Evolutionary conservation across 1,139 yeast genomes (phyloP), one percentile per base, ranked within the genome.

Genomic region (Taphrina deformans): DNA sequence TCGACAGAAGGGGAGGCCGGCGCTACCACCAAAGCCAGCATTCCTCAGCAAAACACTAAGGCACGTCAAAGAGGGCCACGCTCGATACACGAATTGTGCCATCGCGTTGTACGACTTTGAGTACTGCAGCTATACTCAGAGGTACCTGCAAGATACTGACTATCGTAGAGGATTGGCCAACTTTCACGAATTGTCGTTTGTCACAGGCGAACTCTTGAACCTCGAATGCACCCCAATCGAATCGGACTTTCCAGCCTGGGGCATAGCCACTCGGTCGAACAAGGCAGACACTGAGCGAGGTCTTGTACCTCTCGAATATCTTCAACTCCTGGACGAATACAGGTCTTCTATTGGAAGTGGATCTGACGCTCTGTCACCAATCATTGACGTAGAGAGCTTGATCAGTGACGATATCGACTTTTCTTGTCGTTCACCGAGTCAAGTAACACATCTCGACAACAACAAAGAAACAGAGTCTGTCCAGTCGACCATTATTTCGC

Each of bases 161-260:
- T 10, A 9, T 2, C 3, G 10, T 27, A 44, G 48, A 21, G 48
- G 48, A 7, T 21, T 44, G 48, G 27, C 48, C 5, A 9, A 44
- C 9, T 44, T 44, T n/a, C 48, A 44, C 26, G 48, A 44, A n/a
- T n/a, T 44, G 26, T 44, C 48, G 9, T 44, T 44, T n/a, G 26
- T 21, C 27, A 44, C 48, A 0, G 48, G 48, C 27, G 48, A 44
- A 44, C 7, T 16, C 48, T 27, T 44, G n/a, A 2, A 21, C 26
- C 27, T 44, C 48, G 48, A 44, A 23, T 23, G 48, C 26, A 21
- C 48, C 2, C 48, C 24, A 7, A 23, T 44, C 24, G 27, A 44
- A n/a, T 44, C 48, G 1, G 48, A 44, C 24, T 44, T 21, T 44
- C 48, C 48, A 10, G 48, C 48, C 48, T 44, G 48, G 48, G 48